Conservation (phyloP, 108 stramenopile genomes). For the Mediolabrus comicus region DNA sequence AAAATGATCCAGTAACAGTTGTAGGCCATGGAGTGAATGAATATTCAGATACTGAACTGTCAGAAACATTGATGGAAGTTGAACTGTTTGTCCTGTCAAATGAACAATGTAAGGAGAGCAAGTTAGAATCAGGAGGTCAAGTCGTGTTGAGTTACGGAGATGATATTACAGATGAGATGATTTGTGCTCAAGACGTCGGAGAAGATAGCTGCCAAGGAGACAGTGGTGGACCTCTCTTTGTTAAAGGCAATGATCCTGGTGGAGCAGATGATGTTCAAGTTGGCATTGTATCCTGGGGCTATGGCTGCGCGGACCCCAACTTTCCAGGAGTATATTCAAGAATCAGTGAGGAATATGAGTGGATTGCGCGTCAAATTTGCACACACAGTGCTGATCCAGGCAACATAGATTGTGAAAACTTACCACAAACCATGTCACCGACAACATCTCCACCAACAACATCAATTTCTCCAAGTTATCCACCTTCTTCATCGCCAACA, state of each 20-base stretch:
- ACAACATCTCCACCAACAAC: neutral
- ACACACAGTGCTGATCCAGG: constrained; percentile 16
- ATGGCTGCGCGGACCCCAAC: constrained; percentile 26
- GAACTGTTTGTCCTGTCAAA: neutral
- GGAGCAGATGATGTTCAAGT: constrained; percentile 30
- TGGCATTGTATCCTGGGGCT: constrained; percentile 22
- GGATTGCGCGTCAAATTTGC: constrained; percentile 28
- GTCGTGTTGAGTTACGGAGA: constrained; percentile 31
- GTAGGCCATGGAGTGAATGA: constrained; percentile 15
- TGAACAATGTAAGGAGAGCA: neutral
- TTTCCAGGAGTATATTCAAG: constrained; percentile 57
- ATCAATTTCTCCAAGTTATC: too few relatives aligned
- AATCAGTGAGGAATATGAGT: constrained; percentile 13
- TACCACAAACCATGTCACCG: neutral
- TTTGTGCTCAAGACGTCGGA: constrained; percentile 44
- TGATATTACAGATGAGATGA: constrained; percentile 46
- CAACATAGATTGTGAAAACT: constrained; percentile 19
- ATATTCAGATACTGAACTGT: neutral
- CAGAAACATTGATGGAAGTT: neutral
- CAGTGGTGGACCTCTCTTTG: constrained; percentile 45
- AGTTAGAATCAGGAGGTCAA: too few relatives aligned
- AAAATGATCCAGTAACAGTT: neutral
- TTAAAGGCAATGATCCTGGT: neutral
- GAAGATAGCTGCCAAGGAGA: constrained; percentile 50
- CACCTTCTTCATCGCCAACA: too few relatives aligned